Conservation (phyloP, 306 rosid genomes). For the Parietaria judaica region DNA sequence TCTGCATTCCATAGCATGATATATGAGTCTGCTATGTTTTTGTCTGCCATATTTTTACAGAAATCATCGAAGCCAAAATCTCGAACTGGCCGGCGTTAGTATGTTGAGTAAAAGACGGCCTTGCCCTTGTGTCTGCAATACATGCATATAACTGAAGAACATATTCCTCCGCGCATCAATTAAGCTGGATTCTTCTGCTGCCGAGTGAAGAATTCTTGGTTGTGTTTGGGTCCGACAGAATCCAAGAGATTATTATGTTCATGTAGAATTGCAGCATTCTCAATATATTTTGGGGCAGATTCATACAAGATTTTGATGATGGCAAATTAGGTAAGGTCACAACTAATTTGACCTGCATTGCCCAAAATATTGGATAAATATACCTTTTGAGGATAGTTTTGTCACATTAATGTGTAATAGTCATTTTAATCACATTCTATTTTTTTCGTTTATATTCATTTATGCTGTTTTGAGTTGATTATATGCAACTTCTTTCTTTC, state of each 20-base stretch:
- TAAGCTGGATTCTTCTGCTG: conserved; percentile 16
- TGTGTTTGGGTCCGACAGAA: conserved; percentile 12
- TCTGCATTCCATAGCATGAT: background rate
- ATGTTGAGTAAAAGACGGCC: background rate
- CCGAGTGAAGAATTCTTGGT: conserved; percentile 11
- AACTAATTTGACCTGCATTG: background rate
- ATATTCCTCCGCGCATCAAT: conserved; percentile 7
- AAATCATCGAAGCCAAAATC: conserved; percentile 63
- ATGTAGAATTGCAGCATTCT: conserved; percentile 14
- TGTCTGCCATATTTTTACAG: conserved; percentile 37
- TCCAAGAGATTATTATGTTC: conserved; percentile 11
- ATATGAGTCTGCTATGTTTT: conserved; percentile 12
- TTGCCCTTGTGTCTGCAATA: conserved; percentile 6
- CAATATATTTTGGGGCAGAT: background rate
- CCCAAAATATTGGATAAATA: background rate
- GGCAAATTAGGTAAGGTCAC: background rate
- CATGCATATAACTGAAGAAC: conserved; percentile 10
- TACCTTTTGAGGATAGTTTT: background rate
- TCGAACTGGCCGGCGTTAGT: conserved; percentile 63
- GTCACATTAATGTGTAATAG: background rate
- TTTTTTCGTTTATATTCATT: background rate
- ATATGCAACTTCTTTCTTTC: background rate
- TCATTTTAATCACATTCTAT: background rate
- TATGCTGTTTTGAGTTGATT: background rate
- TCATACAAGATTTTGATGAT: background rate